phyloP scores from a whole-genome alignment of 768 basidiomycete genomes.

The Xerocomus brunneocitrinus region DNA sequence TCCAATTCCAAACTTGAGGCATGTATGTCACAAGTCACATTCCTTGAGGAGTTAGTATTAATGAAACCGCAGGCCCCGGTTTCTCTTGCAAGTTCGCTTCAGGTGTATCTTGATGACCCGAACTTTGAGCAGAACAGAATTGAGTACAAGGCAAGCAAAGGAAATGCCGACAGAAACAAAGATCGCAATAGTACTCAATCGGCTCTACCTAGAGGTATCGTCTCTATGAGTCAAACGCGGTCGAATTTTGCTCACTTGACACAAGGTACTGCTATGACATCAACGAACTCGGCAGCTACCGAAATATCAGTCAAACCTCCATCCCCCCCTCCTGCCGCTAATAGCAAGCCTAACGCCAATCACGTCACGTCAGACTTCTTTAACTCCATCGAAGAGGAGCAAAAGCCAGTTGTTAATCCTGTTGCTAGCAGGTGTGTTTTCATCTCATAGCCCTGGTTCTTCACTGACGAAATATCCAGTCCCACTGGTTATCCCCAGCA shows the following conservation, averaged over 20 bases:
- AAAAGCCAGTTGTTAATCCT: slow-evolving; percentile 67
- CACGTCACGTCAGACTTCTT: slow-evolving; percentile 82
- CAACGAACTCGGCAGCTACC: slow-evolving; percentile 18
- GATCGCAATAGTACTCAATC: slow-evolving; percentile 9
- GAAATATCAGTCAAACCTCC: slow-evolving; percentile 21
- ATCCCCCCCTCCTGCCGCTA: slow-evolving; percentile 22
- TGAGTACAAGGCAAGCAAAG: slow-evolving; percentile 85
- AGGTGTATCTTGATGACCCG: slow-evolving; percentile 94
- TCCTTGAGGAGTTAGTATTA: background rate
- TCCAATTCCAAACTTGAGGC: slow-evolving; percentile 89
- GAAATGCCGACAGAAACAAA: slow-evolving; percentile 46
- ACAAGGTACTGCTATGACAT: slow-evolving; percentile 14
- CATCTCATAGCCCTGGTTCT: background rate
- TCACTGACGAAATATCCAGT: slow-evolving; percentile 32
- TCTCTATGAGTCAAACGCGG: background rate
- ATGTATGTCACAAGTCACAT: slow-evolving; percentile 44
- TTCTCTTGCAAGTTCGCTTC: slow-evolving; percentile 85
- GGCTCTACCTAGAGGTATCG: slow-evolving; percentile 17
- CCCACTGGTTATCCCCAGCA: slow-evolving; percentile 52
- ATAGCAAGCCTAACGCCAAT: slow-evolving; percentile 33
- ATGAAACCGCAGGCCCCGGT: slow-evolving; percentile 72
- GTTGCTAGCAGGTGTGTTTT: slow-evolving; percentile 46
- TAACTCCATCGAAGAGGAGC: slow-evolving; percentile 76
- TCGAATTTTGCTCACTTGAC: slow-evolving; percentile 2
- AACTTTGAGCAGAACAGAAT: slow-evolving; percentile 94